Evolutionary conservation across 257 asterid genomes (phyloP).

Genomic region (Solanum corneliomulleri): DNA sequence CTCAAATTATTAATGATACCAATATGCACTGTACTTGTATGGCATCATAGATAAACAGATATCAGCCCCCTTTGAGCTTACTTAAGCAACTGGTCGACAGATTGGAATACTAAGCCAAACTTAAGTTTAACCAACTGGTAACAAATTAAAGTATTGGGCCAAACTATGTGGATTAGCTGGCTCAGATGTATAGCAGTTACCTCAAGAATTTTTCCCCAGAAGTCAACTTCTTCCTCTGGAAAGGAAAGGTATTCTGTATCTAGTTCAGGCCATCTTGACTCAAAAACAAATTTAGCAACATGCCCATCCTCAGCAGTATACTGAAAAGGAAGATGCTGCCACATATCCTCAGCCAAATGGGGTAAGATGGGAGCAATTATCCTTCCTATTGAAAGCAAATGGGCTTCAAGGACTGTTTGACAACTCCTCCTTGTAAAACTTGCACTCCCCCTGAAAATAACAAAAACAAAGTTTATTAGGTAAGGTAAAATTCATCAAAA

Average conservation of each 20-base stretch:
- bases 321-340: constrained; percentile 92
- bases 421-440: constrained; percentile 93
- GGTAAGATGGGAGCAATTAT: constrained; percentile 89
- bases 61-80: background rate
- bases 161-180: background rate
- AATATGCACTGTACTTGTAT: background rate
- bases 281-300: constrained; percentile 56
- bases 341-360: constrained; percentile 92
- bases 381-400: constrained; percentile 57
- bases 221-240: constrained; percentile 51
- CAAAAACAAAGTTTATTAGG: background rate
- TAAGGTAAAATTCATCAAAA: background rate
- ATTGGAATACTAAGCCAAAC: background rate
- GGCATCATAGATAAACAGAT: background rate
- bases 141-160: background rate
- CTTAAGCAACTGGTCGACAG: background rate
- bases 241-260: constrained; percentile 47
- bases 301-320: constrained; percentile 49
- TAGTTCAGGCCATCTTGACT: constrained; percentile 70
- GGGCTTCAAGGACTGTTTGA: constrained; percentile 86
- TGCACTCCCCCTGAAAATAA: constrained; percentile 45
- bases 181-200: constrained; percentile 20
- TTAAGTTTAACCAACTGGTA: background rate
- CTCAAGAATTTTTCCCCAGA: constrained; percentile 94
- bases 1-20: background rate